Evolutionary conservation across 148 eudicot species (phyloP).

Genomic region (Chenopodium quinoa): DNA sequence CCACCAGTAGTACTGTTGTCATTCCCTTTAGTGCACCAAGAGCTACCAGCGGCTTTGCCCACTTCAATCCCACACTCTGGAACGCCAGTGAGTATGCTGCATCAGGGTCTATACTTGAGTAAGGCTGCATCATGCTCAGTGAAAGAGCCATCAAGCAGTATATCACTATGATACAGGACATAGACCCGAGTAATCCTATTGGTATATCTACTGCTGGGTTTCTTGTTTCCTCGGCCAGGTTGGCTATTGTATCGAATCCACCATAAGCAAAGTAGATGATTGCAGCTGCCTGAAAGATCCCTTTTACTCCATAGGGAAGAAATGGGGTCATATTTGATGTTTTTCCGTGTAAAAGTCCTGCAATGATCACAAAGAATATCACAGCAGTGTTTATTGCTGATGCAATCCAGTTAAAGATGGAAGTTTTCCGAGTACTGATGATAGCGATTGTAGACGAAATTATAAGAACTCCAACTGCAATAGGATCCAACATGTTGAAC

Average conservation of each 20-base stretch:
- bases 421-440: slow-evolving; percentile 47
- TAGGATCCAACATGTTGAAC: slow-evolving; percentile 60
- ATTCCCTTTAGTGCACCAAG: slow-evolving; percentile 76
- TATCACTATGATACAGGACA: slow-evolving; percentile 53
- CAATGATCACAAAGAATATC: slow-evolving; percentile 57
- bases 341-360: slow-evolving; percentile 49
- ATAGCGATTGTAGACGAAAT: slow-evolving; percentile 40
- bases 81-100: slow-evolving; percentile 70
- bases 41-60: slow-evolving; percentile 72
- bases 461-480: slow-evolving; percentile 47
- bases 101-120: slow-evolving; percentile 46
- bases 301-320: slow-evolving; percentile 49
- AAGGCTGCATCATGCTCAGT: slow-evolving; percentile 56
- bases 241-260: slow-evolving; percentile 66
- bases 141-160: slow-evolving; percentile 71
- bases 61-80: slow-evolving; percentile 52
- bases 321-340: slow-evolving; percentile 44
- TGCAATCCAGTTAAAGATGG: slow-evolving; percentile 56
- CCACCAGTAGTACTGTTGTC: slow-evolving; percentile 63
- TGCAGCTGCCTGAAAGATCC: slow-evolving; percentile 65
- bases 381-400: slow-evolving; percentile 42
- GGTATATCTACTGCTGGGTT: slow-evolving; percentile 66
- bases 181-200: slow-evolving; percentile 64
- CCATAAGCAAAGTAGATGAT: slow-evolving; percentile 69
- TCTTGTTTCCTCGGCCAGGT: slow-evolving; percentile 71